Base-by-base conservation (phyloP, 176 grass and related monocot species). In the Zizania latifolia region DNA sequence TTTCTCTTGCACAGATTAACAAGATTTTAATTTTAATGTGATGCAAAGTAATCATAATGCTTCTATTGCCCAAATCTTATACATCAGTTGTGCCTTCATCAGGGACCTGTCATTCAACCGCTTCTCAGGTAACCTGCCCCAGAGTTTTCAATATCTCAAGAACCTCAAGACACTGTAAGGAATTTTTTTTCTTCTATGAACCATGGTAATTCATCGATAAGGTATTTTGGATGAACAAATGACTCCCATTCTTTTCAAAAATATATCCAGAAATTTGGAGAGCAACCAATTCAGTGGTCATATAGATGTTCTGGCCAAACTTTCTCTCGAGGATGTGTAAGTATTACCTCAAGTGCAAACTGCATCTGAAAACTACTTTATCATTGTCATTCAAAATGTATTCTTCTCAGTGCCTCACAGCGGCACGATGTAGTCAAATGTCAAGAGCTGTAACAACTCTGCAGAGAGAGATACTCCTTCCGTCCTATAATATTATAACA, bases 31-130 rank as follows among this genome's bases (percentile, higher is more conserved):
- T 26, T 35, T 44, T 2, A 13, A 9, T 6, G 3, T 30, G 16
- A 53, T 53, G 32, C 23, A 59, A 59, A 58, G 4, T 60, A 50
- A 12, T 13, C 36, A 24, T 24, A 35, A 8, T n/a, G 19, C 37
- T 45, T 43, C 3, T 35, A 8, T 65, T 73, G 10, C 40, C 26
- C 32, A 31, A 37, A 43, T 58, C 19, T 75, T 26, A 27, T 62
- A 64, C n/a, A 17, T 68, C 39, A 58, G 10, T 75, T 86, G 10
- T 72, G 35, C 61, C 34, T 77, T 77, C 84, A 99, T 77, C 84
- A 99, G 95, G 95, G 91, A 99, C 88, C 82, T 99, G 31, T 99
- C 95, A 67, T 90, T 86, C 82, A 99, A 99, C 76, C 84, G 82
- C 75, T 86, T 99, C 76, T 84, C 91, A 30, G 91, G 91, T 76